Conservation (phyloP, 768 basidiomycete genomes). For the Rhodotorula kratochvilovae region DNA sequence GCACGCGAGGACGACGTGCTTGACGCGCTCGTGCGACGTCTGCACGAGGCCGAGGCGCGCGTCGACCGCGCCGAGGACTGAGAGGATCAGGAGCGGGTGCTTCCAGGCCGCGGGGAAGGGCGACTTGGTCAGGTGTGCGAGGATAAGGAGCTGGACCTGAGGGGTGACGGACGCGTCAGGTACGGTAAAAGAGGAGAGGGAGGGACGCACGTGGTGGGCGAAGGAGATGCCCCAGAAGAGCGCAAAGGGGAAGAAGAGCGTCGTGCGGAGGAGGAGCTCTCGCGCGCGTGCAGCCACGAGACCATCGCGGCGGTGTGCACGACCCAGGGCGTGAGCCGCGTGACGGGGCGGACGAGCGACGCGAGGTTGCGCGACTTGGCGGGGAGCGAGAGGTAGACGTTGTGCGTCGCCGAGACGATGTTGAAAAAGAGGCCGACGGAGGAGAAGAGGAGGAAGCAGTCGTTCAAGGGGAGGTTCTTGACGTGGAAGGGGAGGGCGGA, state of each 20-base stretch:
- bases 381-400: conserved; percentile 49
- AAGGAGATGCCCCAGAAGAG: conserved; percentile 73
- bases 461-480: conserved; percentile 73
- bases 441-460: conserved; percentile 78
- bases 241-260: conserved; percentile 78
- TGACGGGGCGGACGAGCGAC: conserved; percentile 56
- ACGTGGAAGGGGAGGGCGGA: conserved; percentile 45
- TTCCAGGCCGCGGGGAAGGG: conserved; percentile 67
- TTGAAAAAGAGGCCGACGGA: conserved; percentile 69
- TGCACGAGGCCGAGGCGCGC: conserved; percentile 66
- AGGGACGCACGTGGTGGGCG: conserved; percentile 54
- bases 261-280: conserved; percentile 60
- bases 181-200: not conserved
- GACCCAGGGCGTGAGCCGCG: conserved; percentile 74
- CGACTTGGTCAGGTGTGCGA: conserved; percentile 80
- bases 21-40: conserved; percentile 13
- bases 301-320: conserved; percentile 67
- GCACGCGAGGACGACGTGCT: conserved; percentile 28
- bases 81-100: conserved; percentile 84
- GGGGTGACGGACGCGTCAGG: no score
- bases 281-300: conserved; percentile 72
- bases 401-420: conserved; percentile 55
- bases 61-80: conserved; percentile 68
- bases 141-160: conserved; percentile 71
- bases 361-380: conserved; percentile 18